Evolutionary conservation across 139 green algal genomes (phyloP).

Genomic region (Asterochloris erici): DNA sequence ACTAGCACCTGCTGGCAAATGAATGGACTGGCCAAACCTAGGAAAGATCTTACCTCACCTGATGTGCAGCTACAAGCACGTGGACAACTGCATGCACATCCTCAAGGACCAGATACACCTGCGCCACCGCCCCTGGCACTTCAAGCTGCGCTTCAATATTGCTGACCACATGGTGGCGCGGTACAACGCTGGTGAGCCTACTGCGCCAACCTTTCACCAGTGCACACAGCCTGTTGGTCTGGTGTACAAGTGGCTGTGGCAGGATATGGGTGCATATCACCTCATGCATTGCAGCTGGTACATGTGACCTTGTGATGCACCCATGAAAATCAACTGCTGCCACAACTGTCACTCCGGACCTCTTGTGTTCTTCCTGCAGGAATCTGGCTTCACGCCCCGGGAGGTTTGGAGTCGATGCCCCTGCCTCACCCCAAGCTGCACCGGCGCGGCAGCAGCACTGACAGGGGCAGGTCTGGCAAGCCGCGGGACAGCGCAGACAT

Average conservation of each 20-base stretch:
- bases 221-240: conserved; percentile 5
- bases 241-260: background rate
- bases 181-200: conserved; percentile 12
- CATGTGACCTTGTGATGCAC: background rate
- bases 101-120: background rate
- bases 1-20: background rate
- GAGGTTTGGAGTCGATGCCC: conserved; percentile 14
- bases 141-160: background rate
- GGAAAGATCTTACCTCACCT: background rate
- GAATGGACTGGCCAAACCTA: background rate
- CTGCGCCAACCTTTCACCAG: background rate
- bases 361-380: no score
- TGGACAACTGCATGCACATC: conserved; percentile 11
- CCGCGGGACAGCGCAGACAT: background rate
- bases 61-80: conserved; percentile 19
- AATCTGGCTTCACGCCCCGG: conserved; percentile 11
- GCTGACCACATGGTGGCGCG: conserved; percentile 13
- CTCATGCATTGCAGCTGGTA: background rate
- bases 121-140: conserved; percentile 16
- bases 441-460: conserved; percentile 2
- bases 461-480: background rate
- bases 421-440: background rate
- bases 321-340: background rate
- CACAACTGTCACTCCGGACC: no score
- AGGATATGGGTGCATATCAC: background rate